Conservation (phyloP, 108 stramenopile species). For the Conticribra weissflogii region DNA sequence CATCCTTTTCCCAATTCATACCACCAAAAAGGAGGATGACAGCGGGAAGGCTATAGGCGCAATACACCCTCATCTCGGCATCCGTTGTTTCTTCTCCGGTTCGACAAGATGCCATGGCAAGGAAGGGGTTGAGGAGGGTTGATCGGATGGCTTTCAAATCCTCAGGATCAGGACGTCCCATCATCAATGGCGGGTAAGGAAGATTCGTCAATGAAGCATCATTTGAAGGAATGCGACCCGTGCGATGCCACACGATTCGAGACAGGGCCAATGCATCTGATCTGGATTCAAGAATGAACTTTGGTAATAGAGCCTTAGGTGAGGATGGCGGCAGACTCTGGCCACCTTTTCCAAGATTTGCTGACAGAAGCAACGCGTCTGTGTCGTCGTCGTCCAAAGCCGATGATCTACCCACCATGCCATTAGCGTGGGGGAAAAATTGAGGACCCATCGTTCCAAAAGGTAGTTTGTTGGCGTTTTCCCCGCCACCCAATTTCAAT, state of each 20-base stretch:
- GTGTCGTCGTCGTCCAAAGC: constrained; percentile 51
- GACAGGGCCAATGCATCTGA: constrained; percentile 49
- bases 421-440: constrained; percentile 88
- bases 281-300: constrained; percentile 46
- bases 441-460: constrained; percentile 75
- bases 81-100: constrained; percentile 86
- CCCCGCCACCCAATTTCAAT: constrained; percentile 24
- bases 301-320: constrained; percentile 35
- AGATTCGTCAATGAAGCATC: constrained; percentile 12
- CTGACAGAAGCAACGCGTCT: constrained; percentile 35
- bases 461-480: constrained; percentile 31
- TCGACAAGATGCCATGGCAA: constrained; percentile 72
- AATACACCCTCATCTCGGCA: constrained; percentile 94
- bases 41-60: constrained; percentile 97
- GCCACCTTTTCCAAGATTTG: constrained; percentile 17
- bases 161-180: constrained; percentile 57
- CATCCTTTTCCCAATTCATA: constrained; percentile 80
- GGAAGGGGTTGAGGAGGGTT: constrained; percentile 81
- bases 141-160: constrained; percentile 64
- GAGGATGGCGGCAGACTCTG: constrained; percentile 9
- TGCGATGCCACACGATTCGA: constrained; percentile 45
- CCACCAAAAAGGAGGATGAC: constrained; percentile 89
- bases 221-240: constrained; percentile 25
- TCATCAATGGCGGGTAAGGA: constrained; percentile 34
- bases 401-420: constrained; percentile 70